Base-by-base conservation (phyloP, 805 yeast species). In the Cyberlindnera meyerae region DNA sequence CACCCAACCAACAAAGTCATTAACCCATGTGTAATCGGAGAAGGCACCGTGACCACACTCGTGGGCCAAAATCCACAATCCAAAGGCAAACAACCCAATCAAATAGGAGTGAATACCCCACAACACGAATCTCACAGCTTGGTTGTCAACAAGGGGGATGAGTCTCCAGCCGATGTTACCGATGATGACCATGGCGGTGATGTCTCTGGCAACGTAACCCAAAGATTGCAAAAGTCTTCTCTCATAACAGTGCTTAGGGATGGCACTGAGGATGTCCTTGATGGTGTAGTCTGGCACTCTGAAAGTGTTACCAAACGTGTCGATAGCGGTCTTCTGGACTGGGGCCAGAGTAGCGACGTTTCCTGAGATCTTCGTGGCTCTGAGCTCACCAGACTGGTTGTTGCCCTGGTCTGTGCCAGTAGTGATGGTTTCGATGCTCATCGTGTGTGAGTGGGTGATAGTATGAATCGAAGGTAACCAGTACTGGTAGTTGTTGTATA, bases 41-140 rank as follows among this genome's bases (percentile, higher is more conserved):
- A 86, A 86, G 16, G 95, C 95, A 50, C 77, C 82, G 60, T 85
- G 95, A 43, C 95, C 95, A 68, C 95, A 85, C 62, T 85, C 95
- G 62, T 85, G 95, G 36, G 94, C 93, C 64, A 85, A 56, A 33
- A 85, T 82, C 95, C 95, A 85, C 33, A 80, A 36, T 31, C 95
- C 95, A 21, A 88, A 79, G 40, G 79, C 79, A 42, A 82, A 74
- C 37, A 84, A 63, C 20, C 90, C 87, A 50, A 75, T 74, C 30
- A 63, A 54, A 36, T 70, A 54, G 14, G 76, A 60, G 54, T 82
- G 79, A 13, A 56, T 60, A 27, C 68, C 47, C 90, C 93, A 84
- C 32, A 74, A 71, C 7, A 63, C 56, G 40, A 71, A 70, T 45
- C 93, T 71, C 6, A 68, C 52, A 11, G 57, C 45, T 24, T 51